Conservation (phyloP, 495 filamentous ascomycete species). For the Aspergillus avenaceus region DNA sequence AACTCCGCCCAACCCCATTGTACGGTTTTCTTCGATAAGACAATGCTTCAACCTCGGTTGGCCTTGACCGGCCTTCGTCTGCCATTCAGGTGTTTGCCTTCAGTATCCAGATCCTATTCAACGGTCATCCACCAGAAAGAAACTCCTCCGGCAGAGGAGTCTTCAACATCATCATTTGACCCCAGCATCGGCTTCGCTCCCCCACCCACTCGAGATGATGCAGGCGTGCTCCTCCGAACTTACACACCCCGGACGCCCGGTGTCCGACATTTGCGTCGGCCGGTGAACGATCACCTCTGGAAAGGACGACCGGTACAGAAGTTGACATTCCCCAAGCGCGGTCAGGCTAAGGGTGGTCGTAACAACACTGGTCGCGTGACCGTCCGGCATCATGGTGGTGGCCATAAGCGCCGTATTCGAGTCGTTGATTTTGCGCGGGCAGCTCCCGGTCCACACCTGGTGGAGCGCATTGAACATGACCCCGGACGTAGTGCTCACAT, state of each 20-base stretch:
- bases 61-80: slow-evolving; percentile 47
- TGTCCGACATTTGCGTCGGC: slow-evolving; percentile 82
- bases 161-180: slow-evolving; percentile 28
- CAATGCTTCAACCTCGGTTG: slow-evolving; percentile 65
- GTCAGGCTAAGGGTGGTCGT: slow-evolving; percentile 85
- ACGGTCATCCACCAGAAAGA: slow-evolving; percentile 41
- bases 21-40: slow-evolving; percentile 3
- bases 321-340: slow-evolving; percentile 86
- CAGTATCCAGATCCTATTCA: slow-evolving; percentile 51
- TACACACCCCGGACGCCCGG: slow-evolving; percentile 96
- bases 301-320: slow-evolving; percentile 80
- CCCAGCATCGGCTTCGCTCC: slow-evolving; percentile 40
- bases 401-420: slow-evolving; percentile 83
- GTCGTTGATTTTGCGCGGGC: slow-evolving; percentile 81
- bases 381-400: slow-evolving; percentile 86
- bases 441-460: slow-evolving; percentile 71
- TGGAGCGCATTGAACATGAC: slow-evolving; percentile 95
- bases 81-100: slow-evolving; percentile 42
- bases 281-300: slow-evolving; percentile 94
- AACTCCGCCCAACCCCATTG: slow-evolving; percentile 3
- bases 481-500: slow-evolving; percentile 92
- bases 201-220: slow-evolving; percentile 37
- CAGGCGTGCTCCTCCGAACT: slow-evolving; percentile 55
- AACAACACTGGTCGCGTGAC: slow-evolving; percentile 83
- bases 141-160: slow-evolving; percentile 28